These are phyloP conservation scores for Mortierella sp. DNA, from an alignment of 371 early-diverging fungal species.

Conservation along the genomic window DNA sequence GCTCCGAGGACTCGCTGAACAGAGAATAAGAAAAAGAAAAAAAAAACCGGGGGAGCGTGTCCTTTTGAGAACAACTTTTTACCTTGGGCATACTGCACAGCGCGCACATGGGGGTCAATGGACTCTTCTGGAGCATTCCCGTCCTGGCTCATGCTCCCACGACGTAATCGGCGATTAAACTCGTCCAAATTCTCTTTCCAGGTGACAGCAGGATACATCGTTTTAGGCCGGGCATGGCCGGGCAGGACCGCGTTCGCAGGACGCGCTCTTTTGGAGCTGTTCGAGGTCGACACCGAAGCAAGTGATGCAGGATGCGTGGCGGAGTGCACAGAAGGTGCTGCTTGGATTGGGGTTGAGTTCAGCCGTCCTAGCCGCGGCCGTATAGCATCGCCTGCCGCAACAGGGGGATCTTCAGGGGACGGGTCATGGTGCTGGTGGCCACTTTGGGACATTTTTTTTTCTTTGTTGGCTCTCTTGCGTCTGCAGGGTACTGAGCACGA, in stretches of 20 bases:
- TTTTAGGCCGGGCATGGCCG: slow-evolving; percentile 29
- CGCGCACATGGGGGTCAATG: no score
- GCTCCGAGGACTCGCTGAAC: no score
- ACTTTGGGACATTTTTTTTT: slow-evolving; percentile 18
- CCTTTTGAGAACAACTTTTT: no score
- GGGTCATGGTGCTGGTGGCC: slow-evolving; percentile 15
- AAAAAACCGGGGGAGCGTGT: no score
- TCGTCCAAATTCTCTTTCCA: slow-evolving; percentile 53
- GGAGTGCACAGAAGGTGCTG: slow-evolving; percentile 1
- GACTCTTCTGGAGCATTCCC: slow-evolving; percentile 28
- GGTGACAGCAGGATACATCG: slow-evolving; percentile 41
- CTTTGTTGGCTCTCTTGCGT: no score
- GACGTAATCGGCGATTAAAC: slow-evolving; percentile 45
- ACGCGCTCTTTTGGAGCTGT: slow-evolving; percentile 1
- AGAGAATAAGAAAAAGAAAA: no score
- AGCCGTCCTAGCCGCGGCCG: slow-evolving; percentile 23
- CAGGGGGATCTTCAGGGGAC: slow-evolving; percentile 13
- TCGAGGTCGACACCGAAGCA: slow-evolving; percentile 4
- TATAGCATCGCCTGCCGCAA: neutral
- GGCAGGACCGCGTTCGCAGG: slow-evolving; percentile 10
- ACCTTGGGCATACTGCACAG: no score
- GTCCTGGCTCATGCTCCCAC: slow-evolving; percentile 48
- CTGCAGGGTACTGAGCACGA: no score
- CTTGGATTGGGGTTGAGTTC: slow-evolving; percentile 25
- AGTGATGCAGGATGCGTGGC: slow-evolving; percentile 21